phyloP scores from a whole-genome alignment of 495 filamentous ascomycete species.

The Xylaria flabelliformis region DNA sequence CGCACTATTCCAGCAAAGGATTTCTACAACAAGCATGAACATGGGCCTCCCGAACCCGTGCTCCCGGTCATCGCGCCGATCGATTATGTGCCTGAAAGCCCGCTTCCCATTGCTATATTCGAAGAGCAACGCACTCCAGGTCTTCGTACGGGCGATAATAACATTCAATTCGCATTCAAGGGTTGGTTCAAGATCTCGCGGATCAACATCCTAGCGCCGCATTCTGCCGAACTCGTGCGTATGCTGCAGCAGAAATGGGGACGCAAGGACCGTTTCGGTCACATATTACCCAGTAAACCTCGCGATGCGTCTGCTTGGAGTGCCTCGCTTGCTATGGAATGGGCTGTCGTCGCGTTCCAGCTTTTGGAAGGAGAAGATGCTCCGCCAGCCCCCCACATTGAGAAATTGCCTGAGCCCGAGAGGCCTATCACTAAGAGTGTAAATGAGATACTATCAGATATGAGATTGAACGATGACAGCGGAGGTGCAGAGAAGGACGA shows the following conservation, averaged over 20 bases:
- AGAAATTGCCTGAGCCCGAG: conserved; percentile 19
- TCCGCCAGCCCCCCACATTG: conserved; percentile 27
- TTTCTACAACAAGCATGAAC: background rate
- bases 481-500: background rate
- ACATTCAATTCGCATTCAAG: conserved; percentile 27
- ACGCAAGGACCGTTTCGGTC: conserved; percentile 30
- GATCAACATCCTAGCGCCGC: conserved; percentile 35
- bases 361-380: conserved; percentile 23
- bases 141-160: background rate
- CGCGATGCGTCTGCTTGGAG: conserved; percentile 28
- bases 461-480: background rate
- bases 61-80: conserved; percentile 32
- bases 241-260: conserved; percentile 38
- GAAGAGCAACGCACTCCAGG: conserved; percentile 23
- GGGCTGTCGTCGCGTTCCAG: conserved; percentile 39
- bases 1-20: conserved; percentile 23
- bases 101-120: conserved; percentile 32
- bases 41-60: background rate
- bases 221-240: conserved; percentile 33
- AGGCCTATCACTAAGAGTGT: background rate
- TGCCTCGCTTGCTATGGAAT: conserved; percentile 26
- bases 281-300: conserved; percentile 3
- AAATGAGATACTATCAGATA: conserved; percentile 22
- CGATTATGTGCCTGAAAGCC: conserved; percentile 30
- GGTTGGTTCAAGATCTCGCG: conserved; percentile 37